Evolutionary conservation across 2,329 filamentous ascomycete species (phyloP).

Genomic region (Pestalotiopsis sp.): DNA sequence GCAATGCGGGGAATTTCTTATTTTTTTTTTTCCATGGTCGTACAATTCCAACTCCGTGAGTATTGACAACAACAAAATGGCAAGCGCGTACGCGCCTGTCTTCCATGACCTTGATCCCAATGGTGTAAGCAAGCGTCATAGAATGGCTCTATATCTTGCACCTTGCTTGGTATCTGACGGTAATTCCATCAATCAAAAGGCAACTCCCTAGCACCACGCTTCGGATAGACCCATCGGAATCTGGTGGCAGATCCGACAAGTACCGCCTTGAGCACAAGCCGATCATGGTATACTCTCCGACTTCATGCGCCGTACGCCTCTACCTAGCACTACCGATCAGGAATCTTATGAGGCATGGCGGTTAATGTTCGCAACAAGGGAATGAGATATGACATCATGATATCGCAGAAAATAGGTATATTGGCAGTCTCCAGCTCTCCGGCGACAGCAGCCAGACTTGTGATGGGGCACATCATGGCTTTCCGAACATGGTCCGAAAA

Average conservation of each 20-base stretch:
- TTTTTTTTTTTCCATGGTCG: not conserved
- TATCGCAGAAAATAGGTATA: not conserved
- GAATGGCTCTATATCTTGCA: not conserved
- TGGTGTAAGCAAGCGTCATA: not conserved
- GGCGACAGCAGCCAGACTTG: too few species aligned
- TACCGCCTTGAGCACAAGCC: not conserved
- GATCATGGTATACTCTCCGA: not conserved
- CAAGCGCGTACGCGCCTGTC: too few species aligned
- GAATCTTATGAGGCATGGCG: not conserved
- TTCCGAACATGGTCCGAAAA: too few species aligned
- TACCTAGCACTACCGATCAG: not conserved
- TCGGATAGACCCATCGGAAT: slow-evolving; percentile 5
- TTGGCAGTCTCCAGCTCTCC: too few species aligned
- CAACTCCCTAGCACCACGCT: not conserved
- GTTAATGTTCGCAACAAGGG: not conserved
- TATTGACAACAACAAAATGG: not conserved
- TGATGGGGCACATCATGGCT: too few species aligned
- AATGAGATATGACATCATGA: not conserved
- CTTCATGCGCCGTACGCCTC: not conserved
- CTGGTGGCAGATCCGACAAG: not conserved
- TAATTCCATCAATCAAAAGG: too few species aligned
- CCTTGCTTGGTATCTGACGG: not conserved
- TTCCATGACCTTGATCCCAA: too few species aligned
- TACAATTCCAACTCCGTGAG: not conserved
- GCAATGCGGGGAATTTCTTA: slow-evolving; percentile 6